A percentile compares a stretch with the other conserved stretches of the same genome.
Evolutionary conservation across 2,329 filamentous ascomycete species (phyloP).

Genomic region (Berkeleyomyces rouxiae): DNA sequence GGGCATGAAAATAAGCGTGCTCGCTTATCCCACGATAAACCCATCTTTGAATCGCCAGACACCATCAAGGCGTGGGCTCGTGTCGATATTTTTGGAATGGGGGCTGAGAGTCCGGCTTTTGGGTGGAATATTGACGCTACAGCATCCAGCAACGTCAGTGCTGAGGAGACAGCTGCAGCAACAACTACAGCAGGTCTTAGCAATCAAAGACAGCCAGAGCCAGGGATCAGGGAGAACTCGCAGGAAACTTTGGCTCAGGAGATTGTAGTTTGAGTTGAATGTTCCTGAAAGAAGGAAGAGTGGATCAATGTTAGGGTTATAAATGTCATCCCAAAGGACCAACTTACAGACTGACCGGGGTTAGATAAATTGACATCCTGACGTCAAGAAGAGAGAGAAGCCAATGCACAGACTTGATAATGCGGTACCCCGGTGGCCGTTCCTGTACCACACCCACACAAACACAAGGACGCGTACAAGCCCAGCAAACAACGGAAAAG

Average conservation of each 20-base stretch:
- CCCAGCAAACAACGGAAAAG: background rate
- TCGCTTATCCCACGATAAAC: constrained; percentile 25
- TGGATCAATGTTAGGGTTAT: background rate
- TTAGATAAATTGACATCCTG: background rate
- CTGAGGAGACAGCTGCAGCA: background rate
- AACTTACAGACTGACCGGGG: too few relatives aligned
- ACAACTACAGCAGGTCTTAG: background rate
- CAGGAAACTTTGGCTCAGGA: background rate
- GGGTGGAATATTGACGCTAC: constrained; percentile 8
- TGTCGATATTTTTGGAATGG: constrained; percentile 11
- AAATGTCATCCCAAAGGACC: background rate
- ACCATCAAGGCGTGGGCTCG: constrained; percentile 5
- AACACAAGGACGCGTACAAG: background rate
- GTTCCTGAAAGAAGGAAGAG: background rate
- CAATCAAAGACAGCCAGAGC: background rate
- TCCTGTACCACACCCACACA: background rate
- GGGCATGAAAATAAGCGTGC: constrained; percentile 12
- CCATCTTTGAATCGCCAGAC: constrained; percentile 31
- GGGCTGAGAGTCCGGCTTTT: constrained; percentile 11
- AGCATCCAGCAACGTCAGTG: background rate
- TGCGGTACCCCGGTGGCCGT: background rate
- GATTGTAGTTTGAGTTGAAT: background rate
- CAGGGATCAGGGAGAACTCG: background rate
- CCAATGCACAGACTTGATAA: too few relatives aligned
- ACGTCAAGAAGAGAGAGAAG: too few relatives aligned